Conservation (phyloP, 805 yeast genomes). For the Candida maltosa region DNA sequence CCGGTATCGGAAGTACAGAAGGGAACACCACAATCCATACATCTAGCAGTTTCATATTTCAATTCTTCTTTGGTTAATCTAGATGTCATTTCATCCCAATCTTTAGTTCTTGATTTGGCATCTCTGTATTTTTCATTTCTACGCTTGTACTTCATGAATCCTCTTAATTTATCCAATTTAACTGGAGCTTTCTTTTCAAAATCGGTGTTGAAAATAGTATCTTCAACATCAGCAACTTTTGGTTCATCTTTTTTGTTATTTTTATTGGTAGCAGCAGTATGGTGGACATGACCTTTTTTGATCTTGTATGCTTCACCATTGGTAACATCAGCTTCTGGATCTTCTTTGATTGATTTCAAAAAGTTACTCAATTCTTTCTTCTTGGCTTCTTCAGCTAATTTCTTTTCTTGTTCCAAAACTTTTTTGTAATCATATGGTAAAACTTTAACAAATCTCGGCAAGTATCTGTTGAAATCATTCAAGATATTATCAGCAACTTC, state of each 20-base stretch:
- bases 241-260: slow-evolving; percentile 57
- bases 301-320: slow-evolving; percentile 76
- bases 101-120: slow-evolving; percentile 71
- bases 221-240: slow-evolving; percentile 84
- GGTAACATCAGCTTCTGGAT: slow-evolving; percentile 81
- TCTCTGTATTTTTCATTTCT: slow-evolving; percentile 83
- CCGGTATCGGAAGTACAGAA: slow-evolving; percentile 98
- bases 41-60: slow-evolving; percentile 89
- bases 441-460: slow-evolving; percentile 89
- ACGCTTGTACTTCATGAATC: slow-evolving; percentile 91
- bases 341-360: slow-evolving; percentile 72
- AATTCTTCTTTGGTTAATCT: slow-evolving; percentile 84
- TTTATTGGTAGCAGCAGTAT: slow-evolving; percentile 21
- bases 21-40: slow-evolving; percentile 99
- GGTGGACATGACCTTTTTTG: slow-evolving; percentile 48
- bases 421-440: slow-evolving; percentile 88
- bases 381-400: slow-evolving; percentile 60
- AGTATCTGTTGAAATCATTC: slow-evolving; percentile 80
- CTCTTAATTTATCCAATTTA: slow-evolving; percentile 74
- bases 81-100: slow-evolving; percentile 88
- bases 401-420: slow-evolving; percentile 77
- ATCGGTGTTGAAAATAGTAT: slow-evolving; percentile 69
- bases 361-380: slow-evolving; percentile 62
- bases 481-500: slow-evolving; percentile 82
- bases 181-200: slow-evolving; percentile 61